These are phyloP conservation scores for Xylariaceae sp. DNA, from an alignment of 2,329 filamentous ascomycete genomes.

Conservation along the genomic window DNA sequence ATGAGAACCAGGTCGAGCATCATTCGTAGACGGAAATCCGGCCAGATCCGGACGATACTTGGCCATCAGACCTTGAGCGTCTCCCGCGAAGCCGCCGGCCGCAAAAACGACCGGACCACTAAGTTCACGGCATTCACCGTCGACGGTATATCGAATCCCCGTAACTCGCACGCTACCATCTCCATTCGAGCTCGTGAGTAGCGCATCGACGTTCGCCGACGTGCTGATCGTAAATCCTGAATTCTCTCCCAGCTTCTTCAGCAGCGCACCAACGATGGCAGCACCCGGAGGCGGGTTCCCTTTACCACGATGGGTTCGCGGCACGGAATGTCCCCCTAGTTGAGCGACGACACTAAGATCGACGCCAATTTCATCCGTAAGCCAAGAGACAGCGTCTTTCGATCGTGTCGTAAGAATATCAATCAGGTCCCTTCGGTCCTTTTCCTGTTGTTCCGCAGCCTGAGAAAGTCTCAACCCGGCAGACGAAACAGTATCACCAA, in stretches of 20 bases:
- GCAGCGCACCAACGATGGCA: constrained; percentile 52
- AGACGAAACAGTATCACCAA: constrained; percentile 47
- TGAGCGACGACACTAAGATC: constrained; percentile 56
- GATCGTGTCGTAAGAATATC: constrained; percentile 45
- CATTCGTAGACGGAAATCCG: constrained; percentile 60
- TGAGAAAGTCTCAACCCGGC: constrained; percentile 42
- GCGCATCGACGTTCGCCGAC: constrained; percentile 48
- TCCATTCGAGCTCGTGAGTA: constrained; percentile 32
- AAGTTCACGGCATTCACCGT: constrained; percentile 35
- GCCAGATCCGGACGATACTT: constrained; percentile 55
- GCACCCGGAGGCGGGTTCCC: constrained; percentile 55
- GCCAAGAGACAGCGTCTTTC: constrained; percentile 50
- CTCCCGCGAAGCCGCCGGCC: constrained; percentile 59
- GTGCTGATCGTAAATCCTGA: constrained; percentile 50
- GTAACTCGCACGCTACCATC: constrained; percentile 31
- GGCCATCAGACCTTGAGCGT: constrained; percentile 53
- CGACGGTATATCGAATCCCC: constrained; percentile 48
- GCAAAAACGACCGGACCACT: constrained; percentile 57
- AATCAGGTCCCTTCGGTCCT: constrained; percentile 44
- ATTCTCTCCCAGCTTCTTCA: constrained; percentile 47
- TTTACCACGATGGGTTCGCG: constrained; percentile 55
- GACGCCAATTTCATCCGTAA: constrained; percentile 52
- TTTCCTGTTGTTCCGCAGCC: constrained; percentile 19
- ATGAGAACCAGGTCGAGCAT: constrained; percentile 53
- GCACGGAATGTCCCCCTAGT: constrained; percentile 55